phyloP scores from a whole-genome alignment of 202 grass and related monocot genomes.

The Thinopyrum obtusiflorum region DNA sequence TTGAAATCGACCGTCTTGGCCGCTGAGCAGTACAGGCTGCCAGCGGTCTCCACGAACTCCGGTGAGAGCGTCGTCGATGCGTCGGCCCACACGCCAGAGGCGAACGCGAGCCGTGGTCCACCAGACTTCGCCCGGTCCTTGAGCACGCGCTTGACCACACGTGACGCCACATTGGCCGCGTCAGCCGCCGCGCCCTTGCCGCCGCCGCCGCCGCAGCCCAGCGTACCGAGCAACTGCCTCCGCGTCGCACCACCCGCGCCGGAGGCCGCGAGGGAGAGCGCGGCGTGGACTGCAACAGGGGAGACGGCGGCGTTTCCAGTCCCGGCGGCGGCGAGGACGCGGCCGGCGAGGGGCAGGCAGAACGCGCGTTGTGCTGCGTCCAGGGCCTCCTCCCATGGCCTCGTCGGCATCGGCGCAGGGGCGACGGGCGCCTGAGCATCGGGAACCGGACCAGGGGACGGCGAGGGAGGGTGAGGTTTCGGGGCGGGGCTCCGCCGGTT shows the following conservation, averaged over 20 bases:
- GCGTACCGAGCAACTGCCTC: slow-evolving; percentile 45
- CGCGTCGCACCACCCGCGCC: slow-evolving; percentile 41
- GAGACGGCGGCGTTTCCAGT: slow-evolving; percentile 43
- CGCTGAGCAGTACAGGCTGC: slow-evolving; percentile 9
- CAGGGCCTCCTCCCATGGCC: slow-evolving; percentile 44
- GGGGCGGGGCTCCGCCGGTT: background rate
- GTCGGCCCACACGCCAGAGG: slow-evolving; percentile 40
- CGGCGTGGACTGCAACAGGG: slow-evolving; percentile 22
- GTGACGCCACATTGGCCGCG: slow-evolving; percentile 33
- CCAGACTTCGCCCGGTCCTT: slow-evolving; percentile 34
- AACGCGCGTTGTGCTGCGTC: slow-evolving; percentile 39
- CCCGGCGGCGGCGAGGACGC: slow-evolving; percentile 25
- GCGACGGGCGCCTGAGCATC: background rate
- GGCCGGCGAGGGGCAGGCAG: slow-evolving; percentile 40
- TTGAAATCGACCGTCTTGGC: slow-evolving; percentile 36
- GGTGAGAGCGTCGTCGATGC: slow-evolving; percentile 11
- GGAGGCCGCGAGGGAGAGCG: slow-evolving; percentile 40
- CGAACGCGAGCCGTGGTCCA: slow-evolving; percentile 30
- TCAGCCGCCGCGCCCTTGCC: slow-evolving; percentile 18
- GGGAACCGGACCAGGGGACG: background rate
- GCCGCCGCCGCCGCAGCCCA: slow-evolving; percentile 29
- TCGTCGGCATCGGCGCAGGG: slow-evolving; percentile 33
- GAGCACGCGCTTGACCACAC: slow-evolving; percentile 56
- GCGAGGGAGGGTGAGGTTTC: background rate
- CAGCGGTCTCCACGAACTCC: slow-evolving; percentile 19